A percentile compares a stretch with the other conserved stretches of the same genome.
Evolutionary conservation across 2,329 filamentous ascomycete genomes (phyloP).

Genomic region (Trichoderma endophyticum): DNA sequence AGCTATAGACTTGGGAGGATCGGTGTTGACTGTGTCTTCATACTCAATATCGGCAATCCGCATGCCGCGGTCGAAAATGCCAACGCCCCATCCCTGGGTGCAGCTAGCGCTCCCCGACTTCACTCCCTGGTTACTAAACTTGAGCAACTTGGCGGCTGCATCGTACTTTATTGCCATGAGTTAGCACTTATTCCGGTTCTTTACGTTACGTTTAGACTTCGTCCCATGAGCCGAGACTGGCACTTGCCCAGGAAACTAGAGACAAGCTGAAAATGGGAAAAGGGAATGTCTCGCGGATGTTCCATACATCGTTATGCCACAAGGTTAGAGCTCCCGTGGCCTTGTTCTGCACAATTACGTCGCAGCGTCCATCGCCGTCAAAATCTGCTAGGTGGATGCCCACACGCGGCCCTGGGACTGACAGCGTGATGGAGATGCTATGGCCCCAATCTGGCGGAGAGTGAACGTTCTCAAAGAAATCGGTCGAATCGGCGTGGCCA

Average conservation of each 20-base stretch:
- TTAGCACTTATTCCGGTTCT: not conserved
- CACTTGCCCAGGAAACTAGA: too few relatives aligned
- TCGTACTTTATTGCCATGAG: not conserved
- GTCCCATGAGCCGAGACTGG: too few relatives aligned
- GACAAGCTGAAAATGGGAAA: too few relatives aligned
- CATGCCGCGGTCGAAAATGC: not conserved
- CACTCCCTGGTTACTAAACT: not conserved
- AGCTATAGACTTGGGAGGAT: not conserved
- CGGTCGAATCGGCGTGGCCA: not conserved
- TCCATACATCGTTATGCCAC: not conserved
- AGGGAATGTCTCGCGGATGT: too few relatives aligned
- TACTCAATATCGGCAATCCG: not conserved
- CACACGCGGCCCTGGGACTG: not conserved
- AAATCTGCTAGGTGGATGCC: not conserved
- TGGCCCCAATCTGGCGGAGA: not conserved
- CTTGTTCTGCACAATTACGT: not conserved
- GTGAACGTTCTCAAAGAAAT: not conserved
- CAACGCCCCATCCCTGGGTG: not conserved
- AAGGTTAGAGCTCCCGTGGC: not conserved
- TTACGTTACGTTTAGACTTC: slow-evolving; percentile 10
- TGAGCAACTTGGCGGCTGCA: not conserved
- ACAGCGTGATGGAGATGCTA: not conserved
- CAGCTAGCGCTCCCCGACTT: not conserved
- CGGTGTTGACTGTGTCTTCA: not conserved
- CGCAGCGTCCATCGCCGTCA: not conserved